Conservation (phyloP, 1,139 yeast genomes). For the Hyphopichia khmerensis region DNA sequence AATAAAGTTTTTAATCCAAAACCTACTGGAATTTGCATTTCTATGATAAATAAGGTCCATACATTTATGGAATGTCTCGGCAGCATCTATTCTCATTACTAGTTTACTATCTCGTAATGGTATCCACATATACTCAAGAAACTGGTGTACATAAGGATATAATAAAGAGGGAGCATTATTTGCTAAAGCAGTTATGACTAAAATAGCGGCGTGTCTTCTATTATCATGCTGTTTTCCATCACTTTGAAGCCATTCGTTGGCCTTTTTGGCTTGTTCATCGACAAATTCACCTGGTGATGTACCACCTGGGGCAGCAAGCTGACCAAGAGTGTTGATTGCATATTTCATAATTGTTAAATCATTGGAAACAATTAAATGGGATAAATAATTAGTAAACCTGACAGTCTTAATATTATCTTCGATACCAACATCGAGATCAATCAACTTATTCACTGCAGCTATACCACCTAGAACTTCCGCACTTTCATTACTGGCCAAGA, state of each 20-base stretch:
- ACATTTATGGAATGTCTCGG: slow-evolving; percentile 75
- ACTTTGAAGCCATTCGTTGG: slow-evolving; percentile 86
- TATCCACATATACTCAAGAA: slow-evolving; percentile 82
- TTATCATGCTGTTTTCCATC: slow-evolving; percentile 75
- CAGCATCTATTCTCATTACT: slow-evolving; percentile 79
- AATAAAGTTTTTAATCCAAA: slow-evolving; percentile 73
- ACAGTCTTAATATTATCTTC: slow-evolving; percentile 89
- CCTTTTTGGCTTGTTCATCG: slow-evolving; percentile 85
- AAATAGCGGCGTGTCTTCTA: slow-evolving; percentile 87
- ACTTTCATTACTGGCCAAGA: slow-evolving; percentile 72
- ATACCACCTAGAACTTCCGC: slow-evolving; percentile 85
- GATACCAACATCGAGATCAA: slow-evolving; percentile 67
- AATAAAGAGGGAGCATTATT: slow-evolving; percentile 84
- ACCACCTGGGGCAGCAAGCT: slow-evolving; percentile 86
- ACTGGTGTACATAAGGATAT: slow-evolving; percentile 74
- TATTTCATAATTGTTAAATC: slow-evolving; percentile 83
- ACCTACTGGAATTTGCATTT: slow-evolving; percentile 66
- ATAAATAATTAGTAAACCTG: slow-evolving; percentile 81
- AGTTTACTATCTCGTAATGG: slow-evolving; percentile 80
- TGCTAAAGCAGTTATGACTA: slow-evolving; percentile 81
- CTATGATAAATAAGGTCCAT: slow-evolving; percentile 75
- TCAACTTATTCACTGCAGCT: slow-evolving; percentile 83
- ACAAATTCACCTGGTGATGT: slow-evolving; percentile 89
- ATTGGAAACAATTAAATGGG: slow-evolving; percentile 77
- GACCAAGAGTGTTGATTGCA: slow-evolving; percentile 85